phyloP scores from a whole-genome alignment of 768 basidiomycete genomes.

The Suillus luteus region DNA sequence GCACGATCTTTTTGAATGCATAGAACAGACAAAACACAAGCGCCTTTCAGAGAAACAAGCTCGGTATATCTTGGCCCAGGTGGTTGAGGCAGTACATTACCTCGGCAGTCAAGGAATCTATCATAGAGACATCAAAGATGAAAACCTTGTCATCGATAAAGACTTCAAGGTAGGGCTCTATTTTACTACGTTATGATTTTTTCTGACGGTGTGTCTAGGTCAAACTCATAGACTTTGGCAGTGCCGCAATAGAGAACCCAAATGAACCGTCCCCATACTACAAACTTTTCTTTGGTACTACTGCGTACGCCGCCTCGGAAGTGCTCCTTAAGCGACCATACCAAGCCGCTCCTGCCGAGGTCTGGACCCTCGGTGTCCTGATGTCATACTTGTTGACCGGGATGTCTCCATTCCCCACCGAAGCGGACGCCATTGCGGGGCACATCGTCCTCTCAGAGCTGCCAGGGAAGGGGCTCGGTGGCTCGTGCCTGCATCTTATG shows the following conservation, averaged over 20 bases:
- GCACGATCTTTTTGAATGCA: slow-evolving; percentile 94
- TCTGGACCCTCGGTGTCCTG: slow-evolving; percentile 95
- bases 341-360: slow-evolving; percentile 91
- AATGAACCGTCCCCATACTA: slow-evolving; percentile 64
- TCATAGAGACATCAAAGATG: slow-evolving; percentile 97
- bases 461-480: slow-evolving; percentile 40
- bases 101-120: slow-evolving; percentile 82
- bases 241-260: slow-evolving; percentile 76
- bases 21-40: slow-evolving; percentile 82
- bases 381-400: slow-evolving; percentile 95
- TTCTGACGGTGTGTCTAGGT: slow-evolving; percentile 49
- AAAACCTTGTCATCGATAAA: slow-evolving; percentile 83
- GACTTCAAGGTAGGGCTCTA: slow-evolving; percentile 59
- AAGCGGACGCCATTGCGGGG: slow-evolving; percentile 74
- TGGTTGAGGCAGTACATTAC: slow-evolving; percentile 83
- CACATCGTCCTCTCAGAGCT: slow-evolving; percentile 54
- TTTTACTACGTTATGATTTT: neutral
- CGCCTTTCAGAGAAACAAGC: slow-evolving; percentile 78
- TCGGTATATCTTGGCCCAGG: slow-evolving; percentile 81
- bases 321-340: slow-evolving; percentile 87
- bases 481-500: slow-evolving; percentile 62
- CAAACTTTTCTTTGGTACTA: slow-evolving; percentile 86
- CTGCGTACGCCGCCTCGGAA: slow-evolving; percentile 95
- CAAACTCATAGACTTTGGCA: slow-evolving; percentile 96
- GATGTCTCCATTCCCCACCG: slow-evolving; percentile 88